Conservation (phyloP, 106 monocot species). For the Apostasia shenzhenica region DNA sequence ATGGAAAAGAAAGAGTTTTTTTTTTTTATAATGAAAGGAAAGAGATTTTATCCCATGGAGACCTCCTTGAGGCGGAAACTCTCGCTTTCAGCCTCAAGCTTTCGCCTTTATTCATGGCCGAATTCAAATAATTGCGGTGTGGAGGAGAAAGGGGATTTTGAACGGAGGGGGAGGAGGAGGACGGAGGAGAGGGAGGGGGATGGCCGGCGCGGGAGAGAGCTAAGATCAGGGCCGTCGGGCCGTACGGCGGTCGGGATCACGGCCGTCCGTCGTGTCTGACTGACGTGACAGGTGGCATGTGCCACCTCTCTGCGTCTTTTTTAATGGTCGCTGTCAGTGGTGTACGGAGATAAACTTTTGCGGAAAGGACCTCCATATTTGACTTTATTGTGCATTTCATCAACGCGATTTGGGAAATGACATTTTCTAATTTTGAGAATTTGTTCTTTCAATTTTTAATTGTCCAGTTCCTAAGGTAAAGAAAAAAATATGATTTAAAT, state of each 20-base stretch:
- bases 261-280: not conserved
- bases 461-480: too few relatives aligned
- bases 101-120: not conserved
- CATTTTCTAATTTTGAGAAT: too few relatives aligned
- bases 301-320: not conserved
- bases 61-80: not conserved
- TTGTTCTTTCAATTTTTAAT: too few relatives aligned
- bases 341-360: not conserved
- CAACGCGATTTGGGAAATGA: too few relatives aligned
- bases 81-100: not conserved
- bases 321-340: not conserved
- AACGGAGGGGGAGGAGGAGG: not conserved
- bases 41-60: not conserved
- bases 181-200: not conserved
- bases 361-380: not conserved
- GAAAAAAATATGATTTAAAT: too few relatives aligned
- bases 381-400: not conserved
- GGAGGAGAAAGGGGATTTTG: not conserved
- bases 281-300: conserved; percentile 4
- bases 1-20: too few relatives aligned
- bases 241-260: not conserved
- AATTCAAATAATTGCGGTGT: not conserved
- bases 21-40: too few relatives aligned
- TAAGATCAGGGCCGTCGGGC: not conserved
- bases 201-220: not conserved